A percentile compares a stretch with the other conserved stretches of the same genome.
phyloP scores from a whole-genome alignment of 2,329 filamentous ascomycete species.

The Exutisphaerella laricina region DNA sequence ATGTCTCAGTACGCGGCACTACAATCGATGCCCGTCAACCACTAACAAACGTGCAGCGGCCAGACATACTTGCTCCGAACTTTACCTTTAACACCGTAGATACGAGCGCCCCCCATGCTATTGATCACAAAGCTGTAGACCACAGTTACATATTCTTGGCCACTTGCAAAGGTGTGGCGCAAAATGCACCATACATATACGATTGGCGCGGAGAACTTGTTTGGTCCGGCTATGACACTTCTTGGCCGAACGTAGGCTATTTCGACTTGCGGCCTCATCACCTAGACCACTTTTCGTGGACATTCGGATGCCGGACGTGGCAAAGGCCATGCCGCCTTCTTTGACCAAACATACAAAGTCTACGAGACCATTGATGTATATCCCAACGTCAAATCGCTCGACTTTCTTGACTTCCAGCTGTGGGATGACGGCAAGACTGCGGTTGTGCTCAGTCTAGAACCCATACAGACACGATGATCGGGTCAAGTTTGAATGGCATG shows the following conservation, averaged over 20 bases:
- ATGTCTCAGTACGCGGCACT: neutral
- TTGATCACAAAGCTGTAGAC: neutral
- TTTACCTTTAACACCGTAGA: neutral
- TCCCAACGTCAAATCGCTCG: conserved; percentile 21
- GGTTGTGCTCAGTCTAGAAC: conserved; percentile 36
- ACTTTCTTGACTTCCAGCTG: conserved; percentile 39
- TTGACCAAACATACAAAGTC: conserved; percentile 29
- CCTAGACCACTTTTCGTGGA: conserved; percentile 3
- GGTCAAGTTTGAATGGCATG: conserved; percentile 42
- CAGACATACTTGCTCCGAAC: neutral
- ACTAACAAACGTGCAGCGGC: neutral
- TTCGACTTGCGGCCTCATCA: conserved; percentile 8
- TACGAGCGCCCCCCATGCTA: neutral
- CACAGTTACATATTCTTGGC: neutral
- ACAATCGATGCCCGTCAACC: neutral
- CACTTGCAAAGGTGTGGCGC: conserved; percentile 1
- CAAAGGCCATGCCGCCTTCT: conserved; percentile 6
- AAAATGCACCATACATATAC: neutral
- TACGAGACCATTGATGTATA: conserved; percentile 33
- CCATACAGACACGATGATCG: conserved; percentile 35
- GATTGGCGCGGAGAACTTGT: conserved; percentile 2
- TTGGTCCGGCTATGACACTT: conserved; percentile 5
- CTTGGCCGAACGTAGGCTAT: conserved; percentile 2
- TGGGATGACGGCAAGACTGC: conserved; percentile 6
- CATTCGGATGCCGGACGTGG: conserved; percentile 3